A percentile compares a stretch with the other conserved stretches of the same genome.
These are phyloP conservation scores for Cryphonectria japonica DNA, from an alignment of 2,329 filamentous ascomycete species.

Conservation along the genomic window DNA sequence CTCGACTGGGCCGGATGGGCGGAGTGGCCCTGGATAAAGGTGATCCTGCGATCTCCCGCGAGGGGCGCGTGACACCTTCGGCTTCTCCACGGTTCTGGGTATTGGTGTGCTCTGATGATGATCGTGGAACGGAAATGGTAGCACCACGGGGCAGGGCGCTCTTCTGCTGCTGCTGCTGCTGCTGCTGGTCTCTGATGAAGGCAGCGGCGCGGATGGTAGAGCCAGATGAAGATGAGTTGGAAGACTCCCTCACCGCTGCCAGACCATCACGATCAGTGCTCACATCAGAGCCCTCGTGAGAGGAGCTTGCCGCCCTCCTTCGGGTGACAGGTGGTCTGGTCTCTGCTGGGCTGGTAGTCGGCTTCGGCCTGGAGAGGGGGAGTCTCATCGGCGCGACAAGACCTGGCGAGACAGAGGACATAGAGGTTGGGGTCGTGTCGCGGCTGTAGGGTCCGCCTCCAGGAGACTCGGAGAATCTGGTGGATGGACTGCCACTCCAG, in stretches of 20 bases:
- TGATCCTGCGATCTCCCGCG: conserved; percentile 34
- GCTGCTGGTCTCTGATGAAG: conserved; percentile 49
- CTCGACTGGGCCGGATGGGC: conserved; percentile 68
- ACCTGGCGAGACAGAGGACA: conserved; percentile 74
- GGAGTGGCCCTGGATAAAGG: conserved; percentile 43
- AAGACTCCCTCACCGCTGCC: conserved; percentile 68
- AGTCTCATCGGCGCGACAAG: conserved; percentile 54
- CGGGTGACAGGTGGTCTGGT: conserved; percentile 63
- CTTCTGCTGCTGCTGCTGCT: conserved; percentile 37
- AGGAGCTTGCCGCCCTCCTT: conserved; percentile 59
- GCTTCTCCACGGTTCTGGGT: conserved; percentile 32
- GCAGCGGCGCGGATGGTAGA: conserved; percentile 66
- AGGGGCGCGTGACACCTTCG: conserved; percentile 34
- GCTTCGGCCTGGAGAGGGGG: conserved; percentile 52
- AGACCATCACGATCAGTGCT: conserved; percentile 60
- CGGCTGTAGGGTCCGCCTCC: conserved; percentile 72
- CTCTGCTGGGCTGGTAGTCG: conserved; percentile 59
- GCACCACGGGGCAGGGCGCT: conserved; percentile 53
- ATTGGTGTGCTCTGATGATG: conserved; percentile 61
- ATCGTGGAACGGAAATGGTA: conserved; percentile 65
- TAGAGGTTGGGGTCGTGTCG: conserved; percentile 78
- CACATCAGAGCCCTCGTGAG: conserved; percentile 52
- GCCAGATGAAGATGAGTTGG: conserved; percentile 73
- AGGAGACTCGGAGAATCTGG: conserved; percentile 73
- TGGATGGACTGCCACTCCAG: conserved; percentile 73